Base-by-base conservation (phyloP, 1,139 yeast genomes). In the Geotrichum bryndzae region DNA sequence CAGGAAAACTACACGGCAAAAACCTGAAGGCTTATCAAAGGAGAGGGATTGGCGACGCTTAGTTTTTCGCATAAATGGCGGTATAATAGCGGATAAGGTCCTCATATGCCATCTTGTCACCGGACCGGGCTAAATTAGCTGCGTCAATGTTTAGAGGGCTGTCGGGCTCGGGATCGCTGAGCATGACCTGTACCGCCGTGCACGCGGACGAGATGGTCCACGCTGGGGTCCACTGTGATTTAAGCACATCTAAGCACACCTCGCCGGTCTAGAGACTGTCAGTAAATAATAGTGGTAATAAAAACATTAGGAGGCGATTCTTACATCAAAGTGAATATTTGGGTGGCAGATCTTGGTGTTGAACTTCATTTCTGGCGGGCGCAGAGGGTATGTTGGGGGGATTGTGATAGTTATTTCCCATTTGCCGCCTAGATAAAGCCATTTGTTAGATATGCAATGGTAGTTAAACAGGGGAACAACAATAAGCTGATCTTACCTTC, bases 141-240 rank as follows among this genome's bases (percentile, higher is more conserved):
- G 90, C 83, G 72, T 91, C 97, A 33, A 91, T 81, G 70, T 91
- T 90, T 57, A 91, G 76, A 0, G 97, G 97, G 50, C 92, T 85
- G 68, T 88, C 88, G 22, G 96, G 94, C 70, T 88, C 96, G 0
- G 96, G 96, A 61, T 85, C 85, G 61, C 82, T 84, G 27, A 91
- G 74, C 65, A 91, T 79, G 70, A 85, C 80, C 61, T 87, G 76
- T 1, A 90, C 83, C 0, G 96, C 96, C 38, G 84, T 80, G 56
- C 89, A 78, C n/a, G 89, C 80, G 62, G 88, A 80, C 59, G 84
- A 78, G 53, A 91, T 72, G 53, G 88, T 85, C 96, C 96, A 91
- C 1, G 96, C 96, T 0, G 97, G 97, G 0, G 94, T 83, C 97
- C 97, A 91, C 65, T 81, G 82, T 51, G 70, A 72, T 67, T 84